phyloP scores from a whole-genome alignment of 805 yeast genomes.

The Wickerhamiella kurtzmanii region DNA sequence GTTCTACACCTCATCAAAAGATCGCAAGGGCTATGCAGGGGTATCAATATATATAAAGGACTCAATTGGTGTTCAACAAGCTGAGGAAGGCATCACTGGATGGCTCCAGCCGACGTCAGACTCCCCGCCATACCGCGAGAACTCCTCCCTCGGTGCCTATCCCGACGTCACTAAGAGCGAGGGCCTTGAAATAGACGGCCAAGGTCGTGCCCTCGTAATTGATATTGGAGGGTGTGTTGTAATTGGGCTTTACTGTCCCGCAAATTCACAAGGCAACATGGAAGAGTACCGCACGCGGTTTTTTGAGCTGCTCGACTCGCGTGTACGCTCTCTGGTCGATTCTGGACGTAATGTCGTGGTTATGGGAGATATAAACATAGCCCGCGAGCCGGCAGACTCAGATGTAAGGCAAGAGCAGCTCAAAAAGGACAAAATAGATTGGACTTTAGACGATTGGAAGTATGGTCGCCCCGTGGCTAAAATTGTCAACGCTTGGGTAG shows the following conservation, averaged over 20 bases:
- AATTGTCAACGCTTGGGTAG: constrained; percentile 35
- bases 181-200: constrained; percentile 47
- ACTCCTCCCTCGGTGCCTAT: constrained; percentile 48
- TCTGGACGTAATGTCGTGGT: constrained; percentile 58
- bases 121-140: constrained; percentile 14
- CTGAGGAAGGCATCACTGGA: constrained; percentile 91
- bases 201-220: constrained; percentile 68
- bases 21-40: constrained; percentile 79
- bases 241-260: constrained; percentile 71
- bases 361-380: constrained; percentile 81
- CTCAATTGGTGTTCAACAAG: constrained; percentile 45
- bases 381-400: constrained; percentile 67
- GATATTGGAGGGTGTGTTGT: constrained; percentile 43
- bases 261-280: constrained; percentile 61
- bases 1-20: constrained; percentile 53
- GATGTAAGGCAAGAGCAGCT: constrained; percentile 52
- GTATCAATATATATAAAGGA: constrained; percentile 64
- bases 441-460: constrained; percentile 24
- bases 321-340: constrained; percentile 42
- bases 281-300: constrained; percentile 50
- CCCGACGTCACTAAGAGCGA: constrained; percentile 30
- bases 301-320: constrained; percentile 41
- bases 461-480: constrained; percentile 31
- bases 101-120: constrained; percentile 15
- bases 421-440: constrained; percentile 20